Evolutionary conservation across 2,329 filamentous ascomycete genomes (phyloP), one percentile per base, ranked within the genome.

Genomic region (Rhexocercosporidium sp.): DNA sequence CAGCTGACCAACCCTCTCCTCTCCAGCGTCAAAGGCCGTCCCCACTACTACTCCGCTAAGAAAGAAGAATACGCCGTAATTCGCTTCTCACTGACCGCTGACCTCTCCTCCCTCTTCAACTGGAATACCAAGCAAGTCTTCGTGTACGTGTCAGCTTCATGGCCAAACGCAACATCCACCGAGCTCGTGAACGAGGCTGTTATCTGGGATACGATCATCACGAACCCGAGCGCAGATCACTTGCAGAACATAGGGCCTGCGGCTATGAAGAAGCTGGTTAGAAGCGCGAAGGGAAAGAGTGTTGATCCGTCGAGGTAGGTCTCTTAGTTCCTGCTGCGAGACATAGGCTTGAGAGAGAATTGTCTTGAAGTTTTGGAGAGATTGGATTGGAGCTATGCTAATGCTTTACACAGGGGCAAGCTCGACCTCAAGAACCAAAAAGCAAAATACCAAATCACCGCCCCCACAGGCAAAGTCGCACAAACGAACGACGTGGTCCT

Each of bases 111-210:
- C 51, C 92, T 99, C 74, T 98, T 98, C 86, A 97, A 92, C 77
- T 99, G 95, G 96, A 99, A 99, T 85, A 99, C 96, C 22, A 99
- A 99, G 81, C 93, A 98, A 82, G 83, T 99, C 76, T 99, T 98
- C 82, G 90, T 97, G 79, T 99, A 97, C 83, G 90, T 99, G 67
- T 95, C 93, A 64, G 95, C 95, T 64, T 90, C 89, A 74, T 91
- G 88, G 88, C 82, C 84, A 51, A 73, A 79, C 31, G 73, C 74
- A 44, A 75, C 70, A 39, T 70, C 72, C 5, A 62, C 68, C 61
- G 73, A 65, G 53, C 81, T 70, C 11, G 67, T 66, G 8, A 91
- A 91, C 80, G 86, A 94, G 81, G 92, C 92, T 74, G 91, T 97
- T 70, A 95, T 99, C 81, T 98, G 95, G 96, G 95, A 99, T 81